Base-by-base conservation (phyloP, 2,329 filamentous ascomycete species). In the Fusarium dimerum region DNA sequence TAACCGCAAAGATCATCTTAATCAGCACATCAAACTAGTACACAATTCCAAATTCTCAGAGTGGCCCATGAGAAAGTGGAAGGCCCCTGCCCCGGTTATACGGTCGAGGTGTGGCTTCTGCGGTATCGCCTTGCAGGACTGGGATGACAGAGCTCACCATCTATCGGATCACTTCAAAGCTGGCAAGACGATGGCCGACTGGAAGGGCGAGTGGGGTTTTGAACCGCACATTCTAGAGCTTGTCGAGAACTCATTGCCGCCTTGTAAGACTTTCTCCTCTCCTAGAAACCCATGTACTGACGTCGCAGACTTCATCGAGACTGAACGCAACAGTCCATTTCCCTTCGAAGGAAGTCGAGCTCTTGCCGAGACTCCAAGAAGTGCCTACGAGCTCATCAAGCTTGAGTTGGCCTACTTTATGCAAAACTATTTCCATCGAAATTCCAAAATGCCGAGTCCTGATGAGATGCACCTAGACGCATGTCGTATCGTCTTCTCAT, bases 181-280 rank as follows among this genome's bases (percentile, higher is more conserved):
- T 6, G 73, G 73, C 29, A 70, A 66, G 46, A 71, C 63, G n/a
- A 76, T 76, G 72, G 67, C 68, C 15, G 69, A 75, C 17, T 76
- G 73, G 73, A 68, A 72, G 42, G 73, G 73, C 13, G 71, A 74
- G 30, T 75, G 73, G 71, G 73, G 73, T 15, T 74, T 76, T 45
- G 72, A 75, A 16, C 56, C 67, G 0, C 63, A 68, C 12, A 66
- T 75, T 8, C 50, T 71, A 20, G 68, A 72, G 29, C 65, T 73
- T 18, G 61, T 75, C 6, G 73, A 75, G 36, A 74, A 75, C 40
- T 71, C 71, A n/a, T 71, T 76, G 40, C 71, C 72, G 9, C 72
- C 73, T 11, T 74, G 71, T 73, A 61, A 51, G 66, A 50, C 2
- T 2, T 15, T 5, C 6, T 1, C 17, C 4, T 2, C 1, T 3